These are phyloP conservation scores for Pichia phayaonensis DNA, from an alignment of 805 yeast species.

Conservation along the genomic window DNA sequence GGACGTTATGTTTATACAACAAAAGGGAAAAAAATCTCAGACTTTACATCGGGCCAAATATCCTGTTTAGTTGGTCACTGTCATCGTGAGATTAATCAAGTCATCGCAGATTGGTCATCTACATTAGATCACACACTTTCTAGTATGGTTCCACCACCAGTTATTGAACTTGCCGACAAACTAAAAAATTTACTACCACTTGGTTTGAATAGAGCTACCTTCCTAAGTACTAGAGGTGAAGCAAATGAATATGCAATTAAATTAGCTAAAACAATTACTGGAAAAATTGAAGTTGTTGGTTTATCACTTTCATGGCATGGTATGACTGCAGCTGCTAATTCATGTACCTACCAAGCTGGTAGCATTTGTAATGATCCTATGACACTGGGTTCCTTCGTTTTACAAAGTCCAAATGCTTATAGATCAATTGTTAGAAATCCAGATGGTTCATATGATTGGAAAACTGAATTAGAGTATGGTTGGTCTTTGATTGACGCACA, in stretches of 20 bases:
- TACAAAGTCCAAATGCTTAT: conserved; percentile 24
- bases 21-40: conserved; percentile 19
- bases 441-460: conserved; percentile 26
- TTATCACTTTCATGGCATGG: conserved; percentile 26
- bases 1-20: conserved; percentile 20
- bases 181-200: conserved; percentile 18
- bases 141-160: conserved; percentile 25
- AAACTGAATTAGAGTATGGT: conserved; percentile 23
- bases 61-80: conserved; percentile 24
- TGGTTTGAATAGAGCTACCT: conserved; percentile 20
- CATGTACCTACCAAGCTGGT: conserved; percentile 23
- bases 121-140: conserved; percentile 21
- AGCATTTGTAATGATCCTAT: conserved; percentile 24
- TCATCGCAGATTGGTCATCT: conserved; percentile 18
- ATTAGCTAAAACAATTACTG: conserved; percentile 23
- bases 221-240: conserved; percentile 28
- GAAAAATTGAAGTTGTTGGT: conserved; percentile 24
- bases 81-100: conserved; percentile 21
- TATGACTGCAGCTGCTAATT: conserved; percentile 24
- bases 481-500: conserved; percentile 23
- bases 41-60: conserved; percentile 25
- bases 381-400: conserved; percentile 21
- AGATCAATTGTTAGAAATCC: conserved; percentile 22
- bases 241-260: conserved; percentile 30
- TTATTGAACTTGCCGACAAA: conserved; percentile 24